Evolutionary conservation across 2,329 filamentous ascomycete genomes (phyloP), one percentile per base, ranked within the genome.

Genomic region (Didymella pomorum): DNA sequence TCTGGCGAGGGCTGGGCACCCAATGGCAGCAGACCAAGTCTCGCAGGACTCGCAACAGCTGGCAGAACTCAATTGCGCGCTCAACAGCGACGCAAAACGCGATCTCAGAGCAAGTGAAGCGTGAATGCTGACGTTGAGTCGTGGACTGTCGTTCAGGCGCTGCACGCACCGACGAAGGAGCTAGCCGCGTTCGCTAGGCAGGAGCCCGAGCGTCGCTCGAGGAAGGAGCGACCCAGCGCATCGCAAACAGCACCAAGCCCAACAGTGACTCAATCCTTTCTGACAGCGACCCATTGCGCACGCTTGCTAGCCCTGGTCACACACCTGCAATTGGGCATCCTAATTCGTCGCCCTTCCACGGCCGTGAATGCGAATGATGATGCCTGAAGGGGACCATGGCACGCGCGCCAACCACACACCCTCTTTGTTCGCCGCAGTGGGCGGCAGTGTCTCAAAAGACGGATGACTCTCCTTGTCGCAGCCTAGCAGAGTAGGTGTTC

Each of bases 291-390:
- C 59, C 60, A 63, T 62, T 56, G 62, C 62, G 64, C 52, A 42
- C 37, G 51, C 58, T 61, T 61, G 51, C 62, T 65, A 64, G 55
- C 62, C 55, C 58, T 61, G 44, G 55, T 58, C 56, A 35, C 54
- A 44, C 54, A 43, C 47, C 55, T 58, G 62, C 64, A 63, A 71
- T 72, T 73, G 72, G 70, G 63, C 65, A 63, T 57, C 55, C 50
- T 47, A 18, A 60, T 72, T 75, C 70, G 65, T 59, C 58, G 50
- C 63, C 65, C 62, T 75, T 74, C 71, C 60, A 71, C 62, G 54
- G 54, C 62, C 57, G 57, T 64, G 53, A 64, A 62, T 60, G 56
- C 59, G 47, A 60, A 39, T 62, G 58, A 60, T 60, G 57, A 55
- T 67, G 65, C 66, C 65, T 68, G 62, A 67, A 63, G 55, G 45